phyloP scores from a whole-genome alignment of 2,329 filamentous ascomycete species.

The Purpureocillium takamizusanense region DNA sequence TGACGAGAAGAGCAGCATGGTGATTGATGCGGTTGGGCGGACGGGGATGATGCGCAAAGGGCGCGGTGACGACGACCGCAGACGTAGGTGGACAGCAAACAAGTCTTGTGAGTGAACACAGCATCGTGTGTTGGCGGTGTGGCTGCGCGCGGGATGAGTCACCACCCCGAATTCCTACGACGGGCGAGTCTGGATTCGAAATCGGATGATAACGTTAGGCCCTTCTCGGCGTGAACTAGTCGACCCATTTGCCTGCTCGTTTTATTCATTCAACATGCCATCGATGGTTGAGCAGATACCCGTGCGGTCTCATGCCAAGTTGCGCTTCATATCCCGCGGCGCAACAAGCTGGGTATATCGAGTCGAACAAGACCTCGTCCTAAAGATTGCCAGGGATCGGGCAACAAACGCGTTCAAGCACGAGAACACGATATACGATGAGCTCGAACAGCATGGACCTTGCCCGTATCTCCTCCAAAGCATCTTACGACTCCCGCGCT shows the following conservation, averaged over 20 bases:
- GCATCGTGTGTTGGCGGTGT: no score
- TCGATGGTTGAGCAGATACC: not conserved
- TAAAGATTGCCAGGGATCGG: not conserved
- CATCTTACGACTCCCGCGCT: not conserved
- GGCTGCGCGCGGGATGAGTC: no score
- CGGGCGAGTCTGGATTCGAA: no score
- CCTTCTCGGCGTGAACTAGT: no score
- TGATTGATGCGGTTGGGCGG: no score
- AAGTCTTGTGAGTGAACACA: no score
- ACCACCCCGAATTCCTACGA: no score
- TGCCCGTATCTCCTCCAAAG: conserved; percentile 1
- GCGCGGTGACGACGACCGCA: no score
- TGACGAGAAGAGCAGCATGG: no score
- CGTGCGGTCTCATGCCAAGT: not conserved
- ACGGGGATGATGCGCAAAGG: no score
- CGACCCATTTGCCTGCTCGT: conserved; percentile 21
- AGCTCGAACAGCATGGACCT: conserved; percentile 1
- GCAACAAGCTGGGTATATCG: conserved; percentile 2
- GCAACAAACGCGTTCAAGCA: not conserved
- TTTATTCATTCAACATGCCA: not conserved
- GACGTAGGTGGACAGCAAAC: no score
- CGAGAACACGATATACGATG: not conserved
- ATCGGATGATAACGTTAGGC: no score
- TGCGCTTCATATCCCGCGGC: conserved; percentile 1
- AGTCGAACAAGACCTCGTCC: not conserved